Conservation (phyloP, 371 early-diverging fungal genomes). For the Actinomortierella ambigua region DNA sequence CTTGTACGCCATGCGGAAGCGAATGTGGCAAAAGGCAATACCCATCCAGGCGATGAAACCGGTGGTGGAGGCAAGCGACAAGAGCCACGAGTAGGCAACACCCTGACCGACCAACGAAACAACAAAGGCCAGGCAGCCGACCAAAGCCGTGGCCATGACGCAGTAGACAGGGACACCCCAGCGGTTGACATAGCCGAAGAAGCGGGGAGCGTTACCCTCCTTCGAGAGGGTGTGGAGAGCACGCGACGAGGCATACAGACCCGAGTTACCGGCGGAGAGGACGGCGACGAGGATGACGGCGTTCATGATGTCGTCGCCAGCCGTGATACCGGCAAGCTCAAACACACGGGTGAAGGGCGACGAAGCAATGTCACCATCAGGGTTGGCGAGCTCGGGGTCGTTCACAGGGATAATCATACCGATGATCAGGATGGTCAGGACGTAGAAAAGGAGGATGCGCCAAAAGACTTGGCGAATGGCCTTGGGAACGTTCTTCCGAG, state of each 20-base stretch:
- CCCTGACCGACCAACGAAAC: slow-evolving; percentile 54
- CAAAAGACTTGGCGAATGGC: slow-evolving; percentile 78
- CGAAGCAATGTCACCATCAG: slow-evolving; percentile 50
- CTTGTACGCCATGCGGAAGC: slow-evolving; percentile 81
- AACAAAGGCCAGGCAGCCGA: slow-evolving; percentile 62
- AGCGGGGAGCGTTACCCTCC: slow-evolving; percentile 69
- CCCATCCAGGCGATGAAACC: slow-evolving; percentile 84
- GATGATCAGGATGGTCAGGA: slow-evolving; percentile 74
- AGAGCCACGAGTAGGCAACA: slow-evolving; percentile 60
- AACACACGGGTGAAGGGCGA: slow-evolving; percentile 82
- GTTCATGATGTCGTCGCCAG: slow-evolving; percentile 80
- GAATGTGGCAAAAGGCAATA: slow-evolving; percentile 77
- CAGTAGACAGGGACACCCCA: slow-evolving; percentile 60
- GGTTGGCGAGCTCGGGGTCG: slow-evolving; percentile 55
- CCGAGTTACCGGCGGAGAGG: slow-evolving; percentile 81
- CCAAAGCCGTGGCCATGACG: slow-evolving; percentile 52
- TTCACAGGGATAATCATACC: slow-evolving; percentile 74
- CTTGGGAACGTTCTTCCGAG: slow-evolving; percentile 72
- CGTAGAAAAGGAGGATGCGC: slow-evolving; percentile 78
- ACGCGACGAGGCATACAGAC: slow-evolving; percentile 77
- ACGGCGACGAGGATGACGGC: slow-evolving; percentile 74
- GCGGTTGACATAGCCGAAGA: slow-evolving; percentile 52
- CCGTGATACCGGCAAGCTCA: slow-evolving; percentile 64
- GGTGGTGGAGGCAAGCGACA: slow-evolving; percentile 72
- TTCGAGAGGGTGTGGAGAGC: slow-evolving; percentile 71